Percentiles rank a stretch among this genome's conserved stretches.
Evolutionary conservation across 164 flowering plant species (phyloP).

Genomic region (Aristolochia contorta): DNA sequence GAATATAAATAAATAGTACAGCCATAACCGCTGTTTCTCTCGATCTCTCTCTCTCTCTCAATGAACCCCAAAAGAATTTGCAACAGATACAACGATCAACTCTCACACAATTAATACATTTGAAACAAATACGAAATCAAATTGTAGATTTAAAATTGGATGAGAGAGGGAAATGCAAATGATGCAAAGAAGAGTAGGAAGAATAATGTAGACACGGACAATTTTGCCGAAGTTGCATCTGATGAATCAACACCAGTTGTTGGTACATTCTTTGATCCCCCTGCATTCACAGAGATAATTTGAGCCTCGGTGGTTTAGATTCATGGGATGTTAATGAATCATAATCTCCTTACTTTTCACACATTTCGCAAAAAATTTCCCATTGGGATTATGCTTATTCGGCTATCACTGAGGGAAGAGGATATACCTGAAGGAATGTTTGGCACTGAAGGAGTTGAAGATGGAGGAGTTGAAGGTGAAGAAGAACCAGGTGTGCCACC

Average conservation of each 20-base stretch:
- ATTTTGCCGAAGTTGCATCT: slow-evolving; percentile 5
- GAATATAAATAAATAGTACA: no score
- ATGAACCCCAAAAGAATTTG: no score
- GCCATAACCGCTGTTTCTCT: no score
- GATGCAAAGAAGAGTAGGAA: slow-evolving; percentile 9
- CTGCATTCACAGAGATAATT: slow-evolving; percentile 1
- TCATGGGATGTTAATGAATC: no score
- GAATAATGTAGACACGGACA: slow-evolving; percentile 5
- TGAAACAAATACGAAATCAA: no score
- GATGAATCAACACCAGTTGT: slow-evolving; percentile 1
- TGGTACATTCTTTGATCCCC: slow-evolving; percentile 6
- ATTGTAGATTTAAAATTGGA: neutral
- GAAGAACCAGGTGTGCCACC: slow-evolving; percentile 4
- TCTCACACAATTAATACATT: no score
- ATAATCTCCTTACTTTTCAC: neutral
- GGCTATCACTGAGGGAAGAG: neutral
- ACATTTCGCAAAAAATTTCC: neutral
- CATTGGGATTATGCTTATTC: neutral
- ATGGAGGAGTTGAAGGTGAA: no score
- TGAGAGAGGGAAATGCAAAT: slow-evolving; percentile 3
- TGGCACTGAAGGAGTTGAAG: slow-evolving; percentile 3
- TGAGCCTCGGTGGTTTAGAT: neutral
- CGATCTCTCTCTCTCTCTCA: no score
- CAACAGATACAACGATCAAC: no score
- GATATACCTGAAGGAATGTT: slow-evolving; percentile 14